A percentile compares a stretch with the other conserved stretches of the same genome.
Conservation (phyloP, 257 asterid species). For the Scutellaria galericulata region DNA sequence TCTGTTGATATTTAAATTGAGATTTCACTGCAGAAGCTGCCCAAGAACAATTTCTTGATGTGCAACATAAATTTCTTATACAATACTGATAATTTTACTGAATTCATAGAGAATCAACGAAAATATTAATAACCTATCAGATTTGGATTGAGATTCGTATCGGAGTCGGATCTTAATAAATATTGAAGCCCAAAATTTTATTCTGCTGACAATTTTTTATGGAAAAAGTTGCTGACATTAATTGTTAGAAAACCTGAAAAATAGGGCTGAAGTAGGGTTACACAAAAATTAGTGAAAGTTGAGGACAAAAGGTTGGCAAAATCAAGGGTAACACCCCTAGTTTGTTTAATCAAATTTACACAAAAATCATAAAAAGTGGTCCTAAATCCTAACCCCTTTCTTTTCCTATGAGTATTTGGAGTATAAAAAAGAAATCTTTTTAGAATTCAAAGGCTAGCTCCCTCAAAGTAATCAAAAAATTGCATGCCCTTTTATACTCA, state of each 20-base stretch:
- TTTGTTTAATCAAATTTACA: slow-evolving; percentile 19
- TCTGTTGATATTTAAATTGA: no score
- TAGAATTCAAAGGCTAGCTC: slow-evolving; percentile 34
- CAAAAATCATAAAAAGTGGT: slow-evolving; percentile 38
- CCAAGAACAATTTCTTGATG: no score
- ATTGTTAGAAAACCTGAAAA: neutral
- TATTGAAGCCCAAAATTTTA: no score
- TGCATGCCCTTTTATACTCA: slow-evolving; percentile 51
- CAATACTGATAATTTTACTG: no score
- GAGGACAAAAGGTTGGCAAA: slow-evolving; percentile 39
- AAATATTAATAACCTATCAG: no score
- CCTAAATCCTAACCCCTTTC: slow-evolving; percentile 29
- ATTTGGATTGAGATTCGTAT: no score
- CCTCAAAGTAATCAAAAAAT: slow-evolving; percentile 45
- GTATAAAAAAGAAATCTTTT: slow-evolving; percentile 34
- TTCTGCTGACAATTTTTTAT: no score
- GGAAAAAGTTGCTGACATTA: no score
- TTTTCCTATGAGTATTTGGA: slow-evolving; percentile 35
- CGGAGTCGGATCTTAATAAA: no score
- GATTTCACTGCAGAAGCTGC: no score
- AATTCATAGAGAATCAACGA: no score
- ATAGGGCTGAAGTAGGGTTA: slow-evolving; percentile 11
- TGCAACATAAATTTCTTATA: no score
- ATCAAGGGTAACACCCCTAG: slow-evolving; percentile 41
- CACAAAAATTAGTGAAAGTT: slow-evolving; percentile 13